Conservation (phyloP, 2,329 filamentous ascomycete species). For the Hypoxylon sp. region DNA sequence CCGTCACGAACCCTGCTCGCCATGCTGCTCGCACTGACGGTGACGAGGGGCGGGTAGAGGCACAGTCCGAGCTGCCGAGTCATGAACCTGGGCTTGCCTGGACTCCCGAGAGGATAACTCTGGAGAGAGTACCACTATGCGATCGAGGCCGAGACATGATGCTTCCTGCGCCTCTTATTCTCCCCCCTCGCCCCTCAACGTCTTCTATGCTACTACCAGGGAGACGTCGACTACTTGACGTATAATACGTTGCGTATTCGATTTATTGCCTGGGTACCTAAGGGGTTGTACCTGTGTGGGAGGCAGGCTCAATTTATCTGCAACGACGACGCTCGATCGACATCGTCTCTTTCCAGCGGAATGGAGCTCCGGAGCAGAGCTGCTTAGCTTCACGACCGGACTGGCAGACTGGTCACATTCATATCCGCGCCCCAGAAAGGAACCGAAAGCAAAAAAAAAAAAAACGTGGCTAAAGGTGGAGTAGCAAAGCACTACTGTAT, state of each 20-base stretch:
- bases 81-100: slow-evolving; percentile 1
- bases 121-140: slow-evolving; percentile 4
- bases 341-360: slow-evolving; percentile 16
- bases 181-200: too few relatives aligned
- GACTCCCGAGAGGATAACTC: background rate
- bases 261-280: too few relatives aligned
- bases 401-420: slow-evolving; percentile 14
- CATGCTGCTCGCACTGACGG: slow-evolving; percentile 17
- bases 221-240: slow-evolving; percentile 12
- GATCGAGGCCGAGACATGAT: background rate
- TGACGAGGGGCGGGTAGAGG: slow-evolving; percentile 7
- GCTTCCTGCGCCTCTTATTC: background rate
- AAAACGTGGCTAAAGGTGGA: slow-evolving; percentile 35
- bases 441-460: too few relatives aligned
- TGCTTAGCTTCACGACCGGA: slow-evolving; percentile 11
- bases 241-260: too few relatives aligned
- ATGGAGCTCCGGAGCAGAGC: slow-evolving; percentile 7
- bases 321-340: slow-evolving; percentile 22
- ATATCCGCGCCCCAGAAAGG: slow-evolving; percentile 19
- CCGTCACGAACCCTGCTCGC: slow-evolving; percentile 18
- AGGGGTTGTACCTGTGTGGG: too few relatives aligned
- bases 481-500: slow-evolving; percentile 15
- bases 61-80: slow-evolving; percentile 16
- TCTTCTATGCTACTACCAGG: slow-evolving; percentile 2
- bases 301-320: slow-evolving; percentile 26